Base-by-base conservation (phyloP, 306 rosid genomes). In the Malus orientalis region DNA sequence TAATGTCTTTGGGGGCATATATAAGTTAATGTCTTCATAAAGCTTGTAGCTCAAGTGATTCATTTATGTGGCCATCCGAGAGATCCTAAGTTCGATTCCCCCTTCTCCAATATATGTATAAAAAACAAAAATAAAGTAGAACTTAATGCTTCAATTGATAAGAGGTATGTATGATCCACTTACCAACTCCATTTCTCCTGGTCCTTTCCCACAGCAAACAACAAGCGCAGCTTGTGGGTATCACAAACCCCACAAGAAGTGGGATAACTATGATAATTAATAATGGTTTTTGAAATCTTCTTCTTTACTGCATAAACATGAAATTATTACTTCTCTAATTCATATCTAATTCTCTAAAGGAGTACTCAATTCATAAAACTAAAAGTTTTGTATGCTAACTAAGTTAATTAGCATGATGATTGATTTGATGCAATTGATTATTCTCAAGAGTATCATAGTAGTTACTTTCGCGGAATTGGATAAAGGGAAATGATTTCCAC, bases 231-330 rank as follows among this genome's bases (percentile, higher is more conserved):
- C 69, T 19, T n/a, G 75, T 23, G 44, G 67, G 4, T 36, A 73
- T 23, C 69, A 61, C 54, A 53, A 72, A 65, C 18, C 69, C 55
- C 16, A 53, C 59, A 67, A 25, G 25, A 25, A 25, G 25, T 25
- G 25, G 25, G 25, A 25, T 25, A 25, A 25, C 25, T 25, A 25
- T 25, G 25, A 25, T 25, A 25, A 44, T 6, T 25, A 25, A 44
- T 6, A 20, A 45, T 11, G 14, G 59, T 40, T 78, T 40, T 55
- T 63, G 76, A 51, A 38, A 15, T 61, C 29, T 54, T 82, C 59
- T 69, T 2, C 29, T 81, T 74, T 74, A 69, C 70, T 69, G 76
- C 76, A 51, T 23, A 82, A 23, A 64, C 55, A 74, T 57, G 38
- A 65, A 27, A 70, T 73, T 13, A 32, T 65, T 11, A 44, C 67